Conservation (phyloP, 2,329 filamentous ascomycete species). For the Cryphonectria naterciae region DNA sequence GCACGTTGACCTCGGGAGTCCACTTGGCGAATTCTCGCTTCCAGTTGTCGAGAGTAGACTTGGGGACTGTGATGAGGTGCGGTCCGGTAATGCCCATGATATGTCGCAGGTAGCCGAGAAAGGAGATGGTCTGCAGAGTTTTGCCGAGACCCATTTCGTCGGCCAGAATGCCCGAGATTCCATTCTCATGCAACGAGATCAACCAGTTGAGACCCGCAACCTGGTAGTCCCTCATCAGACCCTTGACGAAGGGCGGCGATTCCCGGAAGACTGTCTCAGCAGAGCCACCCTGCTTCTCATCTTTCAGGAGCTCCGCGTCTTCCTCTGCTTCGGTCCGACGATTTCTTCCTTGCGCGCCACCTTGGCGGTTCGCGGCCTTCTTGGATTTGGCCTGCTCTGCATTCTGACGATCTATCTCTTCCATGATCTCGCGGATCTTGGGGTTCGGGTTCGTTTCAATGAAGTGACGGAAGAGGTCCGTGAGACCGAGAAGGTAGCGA, state of each 20-base stretch:
- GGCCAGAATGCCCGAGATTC: conserved; percentile 95
- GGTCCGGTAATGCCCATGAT: conserved; percentile 88
- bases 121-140: conserved; percentile 95
- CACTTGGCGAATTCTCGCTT: conserved; percentile 90
- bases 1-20: conserved; percentile 93
- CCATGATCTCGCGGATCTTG: conserved; percentile 90
- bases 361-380: conserved; percentile 77
- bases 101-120: conserved; percentile 91
- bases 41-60: conserved; percentile 98
- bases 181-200: conserved; percentile 96
- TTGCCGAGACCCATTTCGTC: conserved; percentile 99
- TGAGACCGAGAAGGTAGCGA: conserved; percentile 90
- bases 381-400: conserved; percentile 71
- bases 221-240: conserved; percentile 95
- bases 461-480: conserved; percentile 97
- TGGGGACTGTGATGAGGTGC: conserved; percentile 89
- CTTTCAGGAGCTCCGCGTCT: conserved; percentile 84
- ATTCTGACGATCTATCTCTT: conserved; percentile 93
- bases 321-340: conserved; percentile 96
- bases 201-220: conserved; percentile 96
- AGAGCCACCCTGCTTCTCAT: conserved; percentile 85
- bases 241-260: conserved; percentile 86
- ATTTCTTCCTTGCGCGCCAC: conserved; percentile 77
- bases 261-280: conserved; percentile 92
- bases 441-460: conserved; percentile 98